These are phyloP conservation scores for Rhizopogon hawkerae DNA, from an alignment of 1,284 basidiomycete genomes.

Conservation along the genomic window DNA sequence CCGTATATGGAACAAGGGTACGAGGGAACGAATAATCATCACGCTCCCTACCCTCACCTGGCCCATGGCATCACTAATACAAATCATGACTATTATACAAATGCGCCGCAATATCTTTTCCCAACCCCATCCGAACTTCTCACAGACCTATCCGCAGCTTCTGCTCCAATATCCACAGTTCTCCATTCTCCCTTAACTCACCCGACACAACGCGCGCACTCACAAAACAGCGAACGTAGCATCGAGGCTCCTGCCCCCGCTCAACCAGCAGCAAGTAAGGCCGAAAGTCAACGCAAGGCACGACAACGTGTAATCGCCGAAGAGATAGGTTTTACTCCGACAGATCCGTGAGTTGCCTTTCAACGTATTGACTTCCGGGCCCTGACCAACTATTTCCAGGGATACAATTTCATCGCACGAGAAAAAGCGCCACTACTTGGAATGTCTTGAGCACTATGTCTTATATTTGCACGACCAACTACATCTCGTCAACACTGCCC, in stretches of 20 bases:
- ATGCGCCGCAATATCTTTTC: slow-evolving; percentile 36
- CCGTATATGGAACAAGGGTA: not conserved
- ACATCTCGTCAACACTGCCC: slow-evolving; percentile 38
- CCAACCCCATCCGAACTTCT: slow-evolving; percentile 62
- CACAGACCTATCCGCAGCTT: slow-evolving; percentile 27
- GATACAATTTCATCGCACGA: slow-evolving; percentile 67
- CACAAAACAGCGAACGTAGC: slow-evolving; percentile 6
- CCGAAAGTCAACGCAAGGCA: slow-evolving; percentile 43
- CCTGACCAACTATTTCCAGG: slow-evolving; percentile 25
- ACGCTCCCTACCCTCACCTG: not conserved
- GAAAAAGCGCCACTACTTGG: slow-evolving; percentile 64
- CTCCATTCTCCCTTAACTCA: slow-evolving; percentile 5
- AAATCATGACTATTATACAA: slow-evolving; percentile 17
- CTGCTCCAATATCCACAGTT: not conserved
- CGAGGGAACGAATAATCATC: not conserved
- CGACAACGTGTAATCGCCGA: slow-evolving; percentile 45
- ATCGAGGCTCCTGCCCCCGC: slow-evolving; percentile 1
- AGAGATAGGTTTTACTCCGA: slow-evolving; percentile 47
- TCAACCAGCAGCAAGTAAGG: slow-evolving; percentile 15
- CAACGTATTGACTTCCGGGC: not conserved
- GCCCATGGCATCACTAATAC: not conserved
- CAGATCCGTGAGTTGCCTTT: slow-evolving; percentile 44
- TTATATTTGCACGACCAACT: slow-evolving; percentile 55
- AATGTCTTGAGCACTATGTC: slow-evolving; percentile 64
- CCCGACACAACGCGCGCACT: slow-evolving; percentile 10